These are phyloP conservation scores for Sporisorium scitamineum DNA, from an alignment of 1,284 basidiomycete species.

Conservation along the genomic window DNA sequence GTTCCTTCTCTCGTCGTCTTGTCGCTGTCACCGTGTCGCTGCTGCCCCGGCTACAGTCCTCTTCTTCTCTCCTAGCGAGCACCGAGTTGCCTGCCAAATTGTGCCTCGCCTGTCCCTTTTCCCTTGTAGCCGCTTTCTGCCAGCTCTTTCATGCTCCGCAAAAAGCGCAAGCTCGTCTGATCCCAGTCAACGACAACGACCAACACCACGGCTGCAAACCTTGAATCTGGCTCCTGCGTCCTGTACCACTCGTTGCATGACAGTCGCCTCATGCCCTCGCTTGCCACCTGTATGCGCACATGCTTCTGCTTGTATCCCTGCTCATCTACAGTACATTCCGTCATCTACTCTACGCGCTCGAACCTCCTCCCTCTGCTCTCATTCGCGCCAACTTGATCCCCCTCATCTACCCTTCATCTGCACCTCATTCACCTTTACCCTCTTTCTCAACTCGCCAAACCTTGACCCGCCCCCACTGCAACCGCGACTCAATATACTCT, in stretches of 20 bases:
- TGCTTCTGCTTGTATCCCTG: not conserved
- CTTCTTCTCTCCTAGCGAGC: constrained; percentile 18
- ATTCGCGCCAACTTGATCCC: not conserved
- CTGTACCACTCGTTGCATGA: not conserved
- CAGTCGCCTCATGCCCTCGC: not conserved
- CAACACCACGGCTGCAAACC: not conserved
- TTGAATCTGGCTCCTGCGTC: too few species aligned
- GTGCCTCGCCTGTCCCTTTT: not conserved
- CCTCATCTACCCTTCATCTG: not conserved
- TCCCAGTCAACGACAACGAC: not conserved
- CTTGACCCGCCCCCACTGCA: not conserved
- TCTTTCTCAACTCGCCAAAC: not conserved
- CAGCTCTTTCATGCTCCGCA: constrained; percentile 2
- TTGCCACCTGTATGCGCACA: not conserved
- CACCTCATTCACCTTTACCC: not conserved
- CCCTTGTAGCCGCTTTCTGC: not conserved
- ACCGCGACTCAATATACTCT: not conserved
- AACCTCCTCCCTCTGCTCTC: not conserved
- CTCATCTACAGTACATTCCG: not conserved
- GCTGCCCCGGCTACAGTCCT: not conserved
- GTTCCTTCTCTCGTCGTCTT: not conserved
- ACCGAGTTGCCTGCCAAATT: constrained; percentile 7
- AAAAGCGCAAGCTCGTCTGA: not conserved
- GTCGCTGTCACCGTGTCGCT: not conserved
- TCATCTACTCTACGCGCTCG: too few species aligned